Conservation (phyloP, 768 basidiomycete genomes). For the Pisolithus sp. region DNA sequence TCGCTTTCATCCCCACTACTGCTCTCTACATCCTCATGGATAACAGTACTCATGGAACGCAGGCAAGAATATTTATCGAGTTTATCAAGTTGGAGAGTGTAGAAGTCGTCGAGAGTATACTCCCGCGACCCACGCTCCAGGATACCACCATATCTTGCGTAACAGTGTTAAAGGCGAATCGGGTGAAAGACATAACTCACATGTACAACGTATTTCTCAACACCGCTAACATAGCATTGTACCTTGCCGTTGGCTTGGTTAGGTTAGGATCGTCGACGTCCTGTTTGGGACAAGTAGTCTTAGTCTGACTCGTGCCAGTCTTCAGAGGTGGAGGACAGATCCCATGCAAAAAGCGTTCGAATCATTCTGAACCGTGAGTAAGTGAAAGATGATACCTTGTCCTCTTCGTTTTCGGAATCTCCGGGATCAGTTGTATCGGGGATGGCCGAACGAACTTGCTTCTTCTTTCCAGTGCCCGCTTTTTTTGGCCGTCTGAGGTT, state of each 20-base stretch:
- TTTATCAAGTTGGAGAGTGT: conserved; percentile 76
- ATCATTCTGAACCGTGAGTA: too few relatives aligned
- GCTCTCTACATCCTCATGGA: conserved; percentile 55
- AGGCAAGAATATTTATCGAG: conserved; percentile 73
- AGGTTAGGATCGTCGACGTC: conserved; percentile 61
- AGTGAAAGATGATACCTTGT: too few relatives aligned
- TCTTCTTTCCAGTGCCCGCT: conserved; percentile 37
- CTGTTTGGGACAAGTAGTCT: conserved; percentile 25
- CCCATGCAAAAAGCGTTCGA: too few relatives aligned
- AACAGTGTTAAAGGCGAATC: not conserved
- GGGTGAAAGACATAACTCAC: conserved; percentile 35
- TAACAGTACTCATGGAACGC: conserved; percentile 55
- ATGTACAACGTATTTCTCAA: conserved; percentile 81
- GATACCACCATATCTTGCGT: conserved; percentile 78
- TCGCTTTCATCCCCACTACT: conserved; percentile 59
- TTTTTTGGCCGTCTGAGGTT: conserved; percentile 54
- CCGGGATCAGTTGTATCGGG: conserved; percentile 5
- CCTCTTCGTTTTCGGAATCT: conserved; percentile 10
- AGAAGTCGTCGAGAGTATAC: conserved; percentile 87
- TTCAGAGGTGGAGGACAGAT: too few relatives aligned
- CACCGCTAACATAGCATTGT: conserved; percentile 86
- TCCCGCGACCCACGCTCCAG: conserved; percentile 77
- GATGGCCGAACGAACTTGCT: conserved; percentile 14
- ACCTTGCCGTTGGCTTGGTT: conserved; percentile 64
- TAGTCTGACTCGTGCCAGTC: not conserved